Evolutionary conservation across 2,329 filamentous ascomycete genomes (phyloP), one percentile per base, ranked within the genome.

Genomic region (Fusarium brevicatenulatum): DNA sequence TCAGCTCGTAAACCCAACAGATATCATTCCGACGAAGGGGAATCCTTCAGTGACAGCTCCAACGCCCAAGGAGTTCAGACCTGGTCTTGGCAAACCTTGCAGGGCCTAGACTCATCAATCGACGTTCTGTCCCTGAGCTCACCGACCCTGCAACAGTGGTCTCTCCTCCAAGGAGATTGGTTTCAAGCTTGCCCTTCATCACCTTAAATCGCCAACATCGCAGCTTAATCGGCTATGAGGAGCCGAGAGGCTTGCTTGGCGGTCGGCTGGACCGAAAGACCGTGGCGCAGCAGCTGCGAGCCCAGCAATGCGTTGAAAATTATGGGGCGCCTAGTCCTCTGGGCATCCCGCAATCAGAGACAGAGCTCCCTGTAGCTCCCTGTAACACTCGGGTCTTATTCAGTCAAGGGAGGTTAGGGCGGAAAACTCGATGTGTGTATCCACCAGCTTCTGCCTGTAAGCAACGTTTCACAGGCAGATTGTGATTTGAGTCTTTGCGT

Each of bases 161-260:
- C 71, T 68, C 64, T 69, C 47, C 59, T 50, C 52, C 57, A 63
- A 70, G 65, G 55, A 67, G 65, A 77, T 77, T 72, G 61, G 73
- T 56, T 58, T 66, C 52, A 60, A 66, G 44, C 60, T 58, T 40
- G 55, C 72, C 53, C 72, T 70, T 39, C 55, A 75, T 71, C 69
- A 69, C 52, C 58, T 63, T 71, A 55, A 70, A 72, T 66, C 66
- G 59, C 71, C 66, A 57, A 72, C 65, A 72, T 78, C 68, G 68
- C 65, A 72, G 56, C 67, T 75, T 55, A 61, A 66, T 75, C 76
- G 76, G 76, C 74, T 77, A 78, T 73, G 75, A 77, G 66, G 67
- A 78, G 76, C 76, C 76, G 76, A 78, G 76, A 77, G 75, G 72
- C 75, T 77, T 73, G 68, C 76, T 78, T 78, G 76, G 76, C 76